Conservation (phyloP, 345 rosid species). For the Stellera chamaejasme region DNA sequence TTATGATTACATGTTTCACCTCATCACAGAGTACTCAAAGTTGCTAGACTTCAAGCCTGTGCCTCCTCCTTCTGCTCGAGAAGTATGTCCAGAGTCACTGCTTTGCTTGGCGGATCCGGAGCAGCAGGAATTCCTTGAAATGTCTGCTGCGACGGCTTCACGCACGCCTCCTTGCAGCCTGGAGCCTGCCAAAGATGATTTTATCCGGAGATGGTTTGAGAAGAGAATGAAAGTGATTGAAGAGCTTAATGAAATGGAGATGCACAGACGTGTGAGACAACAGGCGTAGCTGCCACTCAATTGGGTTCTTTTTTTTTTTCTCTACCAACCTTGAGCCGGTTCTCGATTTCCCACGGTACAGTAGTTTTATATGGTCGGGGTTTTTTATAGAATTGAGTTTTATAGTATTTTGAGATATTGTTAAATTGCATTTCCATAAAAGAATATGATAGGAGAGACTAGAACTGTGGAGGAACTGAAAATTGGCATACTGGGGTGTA, state of each 20-base stretch:
- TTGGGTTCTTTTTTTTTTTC: too few species aligned
- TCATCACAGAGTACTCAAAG: conserved; percentile 67
- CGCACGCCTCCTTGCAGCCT: conserved; percentile 47
- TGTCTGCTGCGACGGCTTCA: conserved; percentile 28
- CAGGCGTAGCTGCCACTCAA: conserved; percentile 7
- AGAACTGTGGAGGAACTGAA: too few species aligned
- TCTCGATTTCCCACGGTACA: too few species aligned
- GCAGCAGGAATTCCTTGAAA: conserved; percentile 44
- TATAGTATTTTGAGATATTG: too few species aligned
- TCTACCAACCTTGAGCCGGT: too few species aligned
- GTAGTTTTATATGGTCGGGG: too few species aligned
- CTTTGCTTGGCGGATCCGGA: conserved; percentile 70
- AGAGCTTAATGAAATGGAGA: conserved; percentile 37
- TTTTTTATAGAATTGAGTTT: too few species aligned
- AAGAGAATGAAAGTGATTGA: conserved; percentile 36
- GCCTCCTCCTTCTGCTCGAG: conserved; percentile 56
- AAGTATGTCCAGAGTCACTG: conserved; percentile 61
- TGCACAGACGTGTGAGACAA: conserved; percentile 10
- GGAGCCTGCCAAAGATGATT: conserved; percentile 19
- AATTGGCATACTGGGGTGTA: too few species aligned
- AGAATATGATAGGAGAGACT: too few species aligned
- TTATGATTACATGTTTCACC: conserved; percentile 87
- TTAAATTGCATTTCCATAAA: too few species aligned
- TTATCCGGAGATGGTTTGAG: conserved; percentile 29
- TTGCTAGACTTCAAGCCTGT: conserved; percentile 63